Base-by-base conservation (phyloP, 306 rosid genomes). In the Quercus variabilis region DNA sequence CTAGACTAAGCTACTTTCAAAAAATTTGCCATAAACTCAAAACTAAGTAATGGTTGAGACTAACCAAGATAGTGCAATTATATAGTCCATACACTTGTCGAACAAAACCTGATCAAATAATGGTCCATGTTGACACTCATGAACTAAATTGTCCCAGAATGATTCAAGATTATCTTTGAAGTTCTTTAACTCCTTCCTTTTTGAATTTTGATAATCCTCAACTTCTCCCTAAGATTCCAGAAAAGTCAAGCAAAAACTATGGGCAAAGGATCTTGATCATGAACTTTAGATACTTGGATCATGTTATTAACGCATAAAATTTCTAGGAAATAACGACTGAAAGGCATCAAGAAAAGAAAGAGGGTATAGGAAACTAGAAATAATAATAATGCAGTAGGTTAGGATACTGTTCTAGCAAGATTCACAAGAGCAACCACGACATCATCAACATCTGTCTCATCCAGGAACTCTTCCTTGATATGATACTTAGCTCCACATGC, bases 41-140 rank as follows among this genome's bases (percentile, higher is more conserved):
- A 78, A 86, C 74, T 81, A 78, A 43, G 20, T 46, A 59, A 55
- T 38, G 54, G 28, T 52, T 76, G 56, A 15, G 65, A 87, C 99
- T 85, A 59, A 95, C 99, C 99, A 95, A 80, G 99, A 95, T 71
- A 95, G 79, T 74, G 98, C 98, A 80, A 95, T 95, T 80, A 95
- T 87, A 83, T 91, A 95, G 86, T 93, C 99, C 99, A 95, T 90
- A 87, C 98, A 95, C 88, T 95, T 95, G 91, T 95, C 99, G 78
- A 95, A 91, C 86, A 95, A 79, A 87, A 90, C 86, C 82, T 91
- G 92, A 87, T 91, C 98, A 82, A 91, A 91, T 54, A 94, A 88
- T 72, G 99, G 99, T 30, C 97, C 98, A 73, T 95, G 94, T 78
- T 95, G 98, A 78, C 97, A 88, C 71, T 95, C 98, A 33, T 87